Evolutionary conservation across 495 filamentous ascomycete species (phyloP).

Genomic region (Platismatia glauca): DNA sequence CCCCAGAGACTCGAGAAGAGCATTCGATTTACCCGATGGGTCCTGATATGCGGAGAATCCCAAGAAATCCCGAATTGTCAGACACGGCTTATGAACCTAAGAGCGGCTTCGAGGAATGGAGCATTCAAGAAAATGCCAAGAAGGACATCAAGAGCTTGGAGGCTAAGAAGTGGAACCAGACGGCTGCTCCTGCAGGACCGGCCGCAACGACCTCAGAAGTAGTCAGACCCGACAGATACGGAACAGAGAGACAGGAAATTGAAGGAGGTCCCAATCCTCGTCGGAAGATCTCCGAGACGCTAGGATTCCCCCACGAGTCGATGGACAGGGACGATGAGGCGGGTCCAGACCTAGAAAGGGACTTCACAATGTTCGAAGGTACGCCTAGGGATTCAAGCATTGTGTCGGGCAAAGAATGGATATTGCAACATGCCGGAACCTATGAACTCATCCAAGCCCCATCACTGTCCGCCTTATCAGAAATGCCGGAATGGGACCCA

Average conservation of each 20-base stretch:
- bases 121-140: background rate
- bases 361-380: background rate
- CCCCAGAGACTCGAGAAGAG: background rate
- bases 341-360: background rate
- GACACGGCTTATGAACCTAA: too few species aligned
- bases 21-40: background rate
- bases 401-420: background rate
- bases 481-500: background rate
- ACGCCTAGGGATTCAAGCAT: background rate
- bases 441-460: background rate
- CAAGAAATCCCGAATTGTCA: background rate
- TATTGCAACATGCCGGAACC: too few species aligned
- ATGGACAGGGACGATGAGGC: background rate
- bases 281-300: background rate
- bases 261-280: background rate
- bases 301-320: background rate
- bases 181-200: background rate
- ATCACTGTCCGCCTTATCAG: background rate
- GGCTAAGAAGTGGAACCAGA: background rate
- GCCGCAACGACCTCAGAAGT: background rate
- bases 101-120: too few species aligned
- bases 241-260: too few species aligned
- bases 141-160: background rate
- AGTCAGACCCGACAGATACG: background rate
- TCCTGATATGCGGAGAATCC: background rate